A percentile compares a stretch with the other conserved stretches of the same genome.
Evolutionary conservation across 139 green algal species (phyloP).

Genomic region (Asterochloris erici): DNA sequence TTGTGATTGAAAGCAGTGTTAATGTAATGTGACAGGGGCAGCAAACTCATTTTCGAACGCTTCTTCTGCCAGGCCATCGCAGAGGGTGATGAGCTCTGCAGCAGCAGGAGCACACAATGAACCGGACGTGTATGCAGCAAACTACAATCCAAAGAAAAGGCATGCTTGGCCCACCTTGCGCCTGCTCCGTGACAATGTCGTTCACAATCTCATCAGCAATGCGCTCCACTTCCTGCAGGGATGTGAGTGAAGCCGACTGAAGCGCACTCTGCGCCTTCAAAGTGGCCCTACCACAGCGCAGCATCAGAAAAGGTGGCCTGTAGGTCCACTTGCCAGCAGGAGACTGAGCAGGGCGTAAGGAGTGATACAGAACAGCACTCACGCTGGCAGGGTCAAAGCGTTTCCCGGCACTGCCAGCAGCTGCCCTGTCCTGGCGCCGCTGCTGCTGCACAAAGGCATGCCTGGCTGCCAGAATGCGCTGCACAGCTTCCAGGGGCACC

Average conservation of each 20-base stretch:
- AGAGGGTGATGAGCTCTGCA: constrained; percentile 4
- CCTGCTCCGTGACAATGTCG: not conserved
- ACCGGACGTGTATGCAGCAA: not conserved
- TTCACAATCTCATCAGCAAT: constrained; percentile 9
- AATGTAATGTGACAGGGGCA: not conserved
- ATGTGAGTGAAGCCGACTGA: not conserved
- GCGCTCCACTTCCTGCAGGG: constrained; percentile 14
- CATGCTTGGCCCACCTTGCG: not conserved
- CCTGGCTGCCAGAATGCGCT: constrained; percentile 2
- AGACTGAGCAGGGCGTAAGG: no score
- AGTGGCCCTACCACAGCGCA: no score
- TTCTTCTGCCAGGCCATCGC: constrained; percentile 6
- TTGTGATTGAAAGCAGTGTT: not conserved
- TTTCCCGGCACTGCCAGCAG: not conserved
- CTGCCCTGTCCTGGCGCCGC: constrained; percentile 2
- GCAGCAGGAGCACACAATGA: not conserved
- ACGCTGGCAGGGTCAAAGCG: constrained; percentile 7
- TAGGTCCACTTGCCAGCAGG: no score
- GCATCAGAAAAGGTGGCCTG: no score
- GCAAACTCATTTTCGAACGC: constrained; percentile 9
- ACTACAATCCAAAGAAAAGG: not conserved
- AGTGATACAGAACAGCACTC: not conserved
- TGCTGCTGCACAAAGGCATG: constrained; percentile 1
- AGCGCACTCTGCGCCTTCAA: no score
- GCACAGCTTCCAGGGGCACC: not conserved